A percentile compares a stretch with the other conserved stretches of the same genome.
phyloP scores from a whole-genome alignment of 2,329 filamentous ascomycete genomes.

The Cladophialophora bantiana region DNA sequence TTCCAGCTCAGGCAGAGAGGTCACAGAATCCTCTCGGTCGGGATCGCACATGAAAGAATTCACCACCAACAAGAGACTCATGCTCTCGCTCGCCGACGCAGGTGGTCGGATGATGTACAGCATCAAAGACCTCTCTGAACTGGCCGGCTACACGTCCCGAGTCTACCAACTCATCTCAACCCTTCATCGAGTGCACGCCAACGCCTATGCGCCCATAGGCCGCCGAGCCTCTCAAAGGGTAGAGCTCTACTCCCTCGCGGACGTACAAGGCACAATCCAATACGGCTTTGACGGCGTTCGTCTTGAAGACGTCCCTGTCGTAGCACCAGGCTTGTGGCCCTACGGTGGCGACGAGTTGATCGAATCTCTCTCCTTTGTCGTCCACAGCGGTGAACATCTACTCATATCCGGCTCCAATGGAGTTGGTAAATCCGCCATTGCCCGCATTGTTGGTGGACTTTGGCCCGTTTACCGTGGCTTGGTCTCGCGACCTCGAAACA shows the following conservation, averaged over 20 bases:
- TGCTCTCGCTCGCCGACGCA: slow-evolving; percentile 95
- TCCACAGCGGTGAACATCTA: slow-evolving; percentile 89
- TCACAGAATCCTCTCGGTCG: slow-evolving; percentile 65
- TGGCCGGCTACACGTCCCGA: slow-evolving; percentile 93
- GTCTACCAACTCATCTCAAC: slow-evolving; percentile 96
- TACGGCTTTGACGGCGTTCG: slow-evolving; percentile 94
- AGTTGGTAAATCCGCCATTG: slow-evolving; percentile 88
- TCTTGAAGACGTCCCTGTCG: slow-evolving; percentile 89
- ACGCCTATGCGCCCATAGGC: slow-evolving; percentile 77
- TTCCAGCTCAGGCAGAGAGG: slow-evolving; percentile 36
- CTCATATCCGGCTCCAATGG: slow-evolving; percentile 95
- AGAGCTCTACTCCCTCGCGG: slow-evolving; percentile 86
- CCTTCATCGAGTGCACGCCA: slow-evolving; percentile 88
- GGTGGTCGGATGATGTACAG: slow-evolving; percentile 99
- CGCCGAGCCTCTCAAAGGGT: slow-evolving; percentile 58
- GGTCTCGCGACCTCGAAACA: slow-evolving; percentile 81
- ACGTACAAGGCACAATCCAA: slow-evolving; percentile 92
- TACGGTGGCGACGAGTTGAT: slow-evolving; percentile 90
- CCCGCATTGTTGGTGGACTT: slow-evolving; percentile 85
- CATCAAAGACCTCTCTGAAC: slow-evolving; percentile 95
- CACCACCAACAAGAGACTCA: slow-evolving; percentile 97
- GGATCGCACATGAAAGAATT: slow-evolving; percentile 95
- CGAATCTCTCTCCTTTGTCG: slow-evolving; percentile 85
- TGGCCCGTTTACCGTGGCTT: slow-evolving; percentile 97
- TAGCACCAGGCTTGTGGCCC: slow-evolving; percentile 87